Evolutionary conservation across 164 flowering plant species (phyloP).

Genomic region (Platanus orientalis): DNA sequence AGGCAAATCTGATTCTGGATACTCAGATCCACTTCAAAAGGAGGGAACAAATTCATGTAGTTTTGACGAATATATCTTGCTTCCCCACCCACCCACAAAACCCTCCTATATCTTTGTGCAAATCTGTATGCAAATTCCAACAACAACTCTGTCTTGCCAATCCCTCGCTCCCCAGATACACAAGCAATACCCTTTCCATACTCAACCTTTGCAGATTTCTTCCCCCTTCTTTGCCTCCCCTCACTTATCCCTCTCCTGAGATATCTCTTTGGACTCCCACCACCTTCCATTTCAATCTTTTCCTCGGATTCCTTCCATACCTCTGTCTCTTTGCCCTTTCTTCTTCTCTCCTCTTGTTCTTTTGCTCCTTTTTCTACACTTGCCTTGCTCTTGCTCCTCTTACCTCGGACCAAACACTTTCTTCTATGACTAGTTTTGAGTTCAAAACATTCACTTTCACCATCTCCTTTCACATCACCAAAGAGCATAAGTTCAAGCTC

Average conservation of each 20-base stretch:
- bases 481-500: neutral
- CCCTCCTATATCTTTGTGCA: constrained; percentile 6
- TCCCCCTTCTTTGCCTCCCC: neutral
- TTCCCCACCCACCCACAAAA: constrained; percentile 14
- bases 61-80: constrained; percentile 5
- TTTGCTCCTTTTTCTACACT: neutral
- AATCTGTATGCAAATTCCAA: constrained; percentile 8
- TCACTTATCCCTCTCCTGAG: neutral
- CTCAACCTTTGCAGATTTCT: neutral
- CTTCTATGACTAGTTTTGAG: neutral
- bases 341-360: neutral
- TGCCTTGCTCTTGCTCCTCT: too few species aligned
- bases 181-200: constrained; percentile 4
- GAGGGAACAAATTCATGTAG: constrained; percentile 6
- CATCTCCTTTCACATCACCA: too few species aligned
- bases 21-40: constrained; percentile 6
- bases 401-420: neutral
- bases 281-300: neutral
- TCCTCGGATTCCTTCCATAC: neutral
- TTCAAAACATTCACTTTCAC: neutral
- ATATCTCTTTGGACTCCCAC: neutral
- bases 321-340: neutral
- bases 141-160: constrained; percentile 6
- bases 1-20: constrained; percentile 5
- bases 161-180: constrained; percentile 2